Conservation (phyloP, 2,329 filamentous ascomycete genomes). For the Raffaelea ambrosiae region DNA sequence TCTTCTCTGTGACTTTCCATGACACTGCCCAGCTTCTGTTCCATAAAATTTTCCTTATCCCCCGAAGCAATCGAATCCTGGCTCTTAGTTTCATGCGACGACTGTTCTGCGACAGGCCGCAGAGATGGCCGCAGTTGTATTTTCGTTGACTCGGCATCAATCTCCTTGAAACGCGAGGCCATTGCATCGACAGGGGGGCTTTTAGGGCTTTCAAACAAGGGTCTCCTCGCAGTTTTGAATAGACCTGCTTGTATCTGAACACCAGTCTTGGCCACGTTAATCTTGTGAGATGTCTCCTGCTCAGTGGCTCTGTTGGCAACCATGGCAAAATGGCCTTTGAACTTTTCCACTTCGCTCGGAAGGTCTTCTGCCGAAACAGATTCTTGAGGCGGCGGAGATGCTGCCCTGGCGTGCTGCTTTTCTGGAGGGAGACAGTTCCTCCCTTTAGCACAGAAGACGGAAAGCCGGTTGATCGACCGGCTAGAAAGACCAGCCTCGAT, state of each 20-base stretch:
- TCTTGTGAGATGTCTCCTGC: no score
- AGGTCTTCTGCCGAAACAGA: slow-evolving; percentile 21
- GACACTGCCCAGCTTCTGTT: neutral
- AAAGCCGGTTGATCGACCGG: neutral
- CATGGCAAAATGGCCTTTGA: slow-evolving; percentile 18
- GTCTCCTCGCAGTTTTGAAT: no score
- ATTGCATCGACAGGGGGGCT: slow-evolving; percentile 36
- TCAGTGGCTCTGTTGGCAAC: slow-evolving; percentile 7
- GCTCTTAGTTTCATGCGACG: neutral
- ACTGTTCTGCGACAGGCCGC: neutral
- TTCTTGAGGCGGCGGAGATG: slow-evolving; percentile 35
- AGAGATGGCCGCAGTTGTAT: no score
- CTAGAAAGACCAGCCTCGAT: slow-evolving; percentile 7
- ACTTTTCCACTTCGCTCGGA: slow-evolving; percentile 27
- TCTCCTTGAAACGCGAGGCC: slow-evolving; percentile 40
- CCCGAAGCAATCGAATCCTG: neutral
- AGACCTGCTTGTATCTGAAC: no score
- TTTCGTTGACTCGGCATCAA: slow-evolving; percentile 21
- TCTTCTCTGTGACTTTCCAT: slow-evolving; percentile 4
- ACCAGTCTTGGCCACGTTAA: no score
- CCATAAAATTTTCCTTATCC: slow-evolving; percentile 4
- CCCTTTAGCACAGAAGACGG: neutral
- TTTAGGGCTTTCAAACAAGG: slow-evolving; percentile 3
- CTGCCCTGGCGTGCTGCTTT: slow-evolving; percentile 12
- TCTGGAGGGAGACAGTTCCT: neutral